phyloP scores from a whole-genome alignment of 495 filamentous ascomycete species.

The Annulohypoxylon maeteangense region DNA sequence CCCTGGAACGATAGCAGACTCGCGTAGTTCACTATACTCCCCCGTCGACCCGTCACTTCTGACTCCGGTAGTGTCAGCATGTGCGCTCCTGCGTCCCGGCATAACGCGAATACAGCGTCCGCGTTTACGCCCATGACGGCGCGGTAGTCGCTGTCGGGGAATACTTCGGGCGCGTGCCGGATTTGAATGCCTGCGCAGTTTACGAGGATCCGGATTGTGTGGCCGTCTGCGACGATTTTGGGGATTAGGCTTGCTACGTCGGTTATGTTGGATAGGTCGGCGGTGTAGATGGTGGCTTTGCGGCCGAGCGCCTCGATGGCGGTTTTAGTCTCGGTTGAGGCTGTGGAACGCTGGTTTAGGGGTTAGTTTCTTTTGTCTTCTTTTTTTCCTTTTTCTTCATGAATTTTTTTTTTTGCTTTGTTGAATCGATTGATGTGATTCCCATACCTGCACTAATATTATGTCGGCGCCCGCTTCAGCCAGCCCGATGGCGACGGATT shows the following conservation, averaged over 20 bases:
- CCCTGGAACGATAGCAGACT: conserved; percentile 90
- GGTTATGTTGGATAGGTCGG: conserved; percentile 72
- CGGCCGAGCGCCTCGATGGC: conserved; percentile 73
- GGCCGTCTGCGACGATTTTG: conserved; percentile 66
- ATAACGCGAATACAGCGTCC: conserved; percentile 81
- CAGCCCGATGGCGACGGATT: conserved; percentile 81
- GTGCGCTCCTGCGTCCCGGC: conserved; percentile 86
- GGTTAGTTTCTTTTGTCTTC: neutral
- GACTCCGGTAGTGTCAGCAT: conserved; percentile 71
- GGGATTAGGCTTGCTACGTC: conserved; percentile 72
- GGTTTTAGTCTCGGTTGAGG: conserved; percentile 70
- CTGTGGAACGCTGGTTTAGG: conserved; percentile 52
- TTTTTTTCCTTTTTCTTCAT: neutral
- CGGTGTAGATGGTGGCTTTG: conserved; percentile 72
- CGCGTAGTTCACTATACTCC: conserved; percentile 87
- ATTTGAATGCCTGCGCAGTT: conserved; percentile 90
- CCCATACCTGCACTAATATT: conserved; percentile 71
- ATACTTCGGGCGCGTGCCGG: conserved; percentile 78
- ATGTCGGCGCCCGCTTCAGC: conserved; percentile 89
- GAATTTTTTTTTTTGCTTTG: neutral
- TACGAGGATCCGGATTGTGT: conserved; percentile 76
- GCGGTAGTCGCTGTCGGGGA: conserved; percentile 86
- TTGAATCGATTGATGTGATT: neutral
- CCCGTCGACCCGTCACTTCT: conserved; percentile 66
- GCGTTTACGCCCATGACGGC: conserved; percentile 89